A percentile compares a stretch with the other conserved stretches of the same genome.
Evolutionary conservation across 805 yeast genomes (phyloP).

Genomic region (Kuraishia hungarica): DNA sequence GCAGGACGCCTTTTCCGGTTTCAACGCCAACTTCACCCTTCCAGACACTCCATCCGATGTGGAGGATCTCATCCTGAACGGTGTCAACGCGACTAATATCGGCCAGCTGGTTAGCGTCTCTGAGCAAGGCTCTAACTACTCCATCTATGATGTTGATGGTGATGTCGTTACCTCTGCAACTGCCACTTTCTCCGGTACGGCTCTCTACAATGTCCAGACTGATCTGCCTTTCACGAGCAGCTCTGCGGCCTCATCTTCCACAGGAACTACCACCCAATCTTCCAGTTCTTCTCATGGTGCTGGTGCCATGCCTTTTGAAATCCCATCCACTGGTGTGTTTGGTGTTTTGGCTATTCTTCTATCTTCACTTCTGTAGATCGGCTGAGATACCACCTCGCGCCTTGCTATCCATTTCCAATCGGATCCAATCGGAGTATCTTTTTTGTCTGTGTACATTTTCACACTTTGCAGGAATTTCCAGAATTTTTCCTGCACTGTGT

Average conservation of each 20-base stretch:
- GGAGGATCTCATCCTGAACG: conserved; percentile 33
- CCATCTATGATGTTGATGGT: conserved; percentile 27
- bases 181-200: conserved; percentile 25
- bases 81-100: conserved; percentile 34
- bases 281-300: conserved; percentile 5
- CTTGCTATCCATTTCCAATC: no score
- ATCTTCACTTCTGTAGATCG: background rate
- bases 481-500: no score
- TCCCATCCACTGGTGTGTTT: background rate
- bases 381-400: background rate
- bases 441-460: no score
- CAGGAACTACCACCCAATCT: conserved; percentile 4
- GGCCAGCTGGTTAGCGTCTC: conserved; percentile 34
- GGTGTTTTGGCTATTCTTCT: background rate
- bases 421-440: no score
- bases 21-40: conserved; percentile 38
- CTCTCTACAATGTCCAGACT: conserved; percentile 24
- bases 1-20: conserved; percentile 25
- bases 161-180: conserved; percentile 24
- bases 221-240: conserved; percentile 8
- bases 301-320: background rate
- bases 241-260: conserved; percentile 14
- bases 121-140: conserved; percentile 21
- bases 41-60: conserved; percentile 39
- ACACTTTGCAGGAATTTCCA: no score